These are phyloP conservation scores for Caulochytrium protostelioides DNA, from an alignment of 371 early-diverging fungal species.

Conservation along the genomic window DNA sequence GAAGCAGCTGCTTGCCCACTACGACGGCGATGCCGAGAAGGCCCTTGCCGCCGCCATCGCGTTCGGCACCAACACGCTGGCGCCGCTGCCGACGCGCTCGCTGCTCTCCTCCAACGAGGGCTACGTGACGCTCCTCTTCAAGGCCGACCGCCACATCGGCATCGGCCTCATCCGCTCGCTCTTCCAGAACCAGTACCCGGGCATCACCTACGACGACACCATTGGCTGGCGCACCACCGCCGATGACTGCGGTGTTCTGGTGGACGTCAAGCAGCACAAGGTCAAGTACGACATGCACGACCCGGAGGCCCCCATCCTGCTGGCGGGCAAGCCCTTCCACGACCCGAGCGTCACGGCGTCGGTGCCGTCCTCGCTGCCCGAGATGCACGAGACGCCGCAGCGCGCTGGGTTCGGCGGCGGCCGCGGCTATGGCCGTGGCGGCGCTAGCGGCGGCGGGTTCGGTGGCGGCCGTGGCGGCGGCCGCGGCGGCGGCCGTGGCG, in stretches of 20 bases:
- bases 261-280: slow-evolving; percentile 47
- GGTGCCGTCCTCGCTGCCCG: too few species aligned
- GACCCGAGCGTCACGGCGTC: too few species aligned
- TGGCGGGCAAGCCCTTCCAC: slow-evolving; percentile 16
- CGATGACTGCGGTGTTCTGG: slow-evolving; percentile 56
- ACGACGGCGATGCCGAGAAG: slow-evolving; percentile 29
- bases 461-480: too few species aligned
- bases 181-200: slow-evolving; percentile 42
- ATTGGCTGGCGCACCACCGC: slow-evolving; percentile 56
- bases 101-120: slow-evolving; percentile 58
- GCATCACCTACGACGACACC: slow-evolving; percentile 33
- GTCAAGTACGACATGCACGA: slow-evolving; percentile 31
- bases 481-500: too few species aligned
- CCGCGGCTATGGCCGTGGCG: too few species aligned
- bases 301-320: slow-evolving; percentile 11
- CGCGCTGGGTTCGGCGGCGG: too few species aligned
- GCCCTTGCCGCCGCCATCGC: slow-evolving; percentile 67
- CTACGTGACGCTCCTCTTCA: slow-evolving; percentile 49
- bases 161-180: slow-evolving; percentile 62
- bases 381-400: background rate
- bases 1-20: slow-evolving; percentile 32
- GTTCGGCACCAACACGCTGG: slow-evolving; percentile 55
- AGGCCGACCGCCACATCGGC: slow-evolving; percentile 34
- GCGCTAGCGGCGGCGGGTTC: too few species aligned
- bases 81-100: slow-evolving; percentile 55